Base-by-base conservation (phyloP, 768 basidiomycete genomes). In the Tricholoma sp. region DNA sequence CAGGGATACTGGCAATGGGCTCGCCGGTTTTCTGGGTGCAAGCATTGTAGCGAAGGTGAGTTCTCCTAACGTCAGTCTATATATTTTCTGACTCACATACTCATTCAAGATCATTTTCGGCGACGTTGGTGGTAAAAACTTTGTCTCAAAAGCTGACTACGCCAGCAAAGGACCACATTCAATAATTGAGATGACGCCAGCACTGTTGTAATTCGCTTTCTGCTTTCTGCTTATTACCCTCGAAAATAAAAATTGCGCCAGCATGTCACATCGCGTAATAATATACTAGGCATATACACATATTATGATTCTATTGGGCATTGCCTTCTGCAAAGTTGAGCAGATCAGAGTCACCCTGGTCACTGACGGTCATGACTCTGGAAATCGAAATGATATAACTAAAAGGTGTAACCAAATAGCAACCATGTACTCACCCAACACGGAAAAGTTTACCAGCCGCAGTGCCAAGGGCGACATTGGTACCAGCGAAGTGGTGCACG, bases 371-470 rank as follows among this genome's bases (percentile, higher is more conserved):
- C 94, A 98, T 97, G 70, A 98, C 91, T 81, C 96, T 94, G 33
- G 17, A 34, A 32, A 36, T 4, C 13, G 50, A 44, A 53, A 53
- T 48, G 29, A 52, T 31, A 44, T 55, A 28, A 53, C 12, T 76
- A 78, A 9, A 56, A 50, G 6, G 17, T 20, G 24, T 6, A 31
- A 42, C 2, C 2, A n/a, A 17, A 8, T 12, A n/a, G 7, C 33
- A 24, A 24, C 52, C 24, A 31, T 11, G 18, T 39, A 66, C 71
- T 48, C 55, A 93, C 91, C 93, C 95, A 59, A 98, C 96, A 64
- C 95, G 94, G 91, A 98, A 99, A 64, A 98, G 87, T 78, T 95
- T 96, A 72, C 97, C 97, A 57, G 97, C 95, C 73, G 97, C 97
- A 51, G 97, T 99, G 57, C 97, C 97, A 62, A 99, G 89, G 58